Conservation (phyloP, 2,329 filamentous ascomycete species). For the Hypoxylon sp. region DNA sequence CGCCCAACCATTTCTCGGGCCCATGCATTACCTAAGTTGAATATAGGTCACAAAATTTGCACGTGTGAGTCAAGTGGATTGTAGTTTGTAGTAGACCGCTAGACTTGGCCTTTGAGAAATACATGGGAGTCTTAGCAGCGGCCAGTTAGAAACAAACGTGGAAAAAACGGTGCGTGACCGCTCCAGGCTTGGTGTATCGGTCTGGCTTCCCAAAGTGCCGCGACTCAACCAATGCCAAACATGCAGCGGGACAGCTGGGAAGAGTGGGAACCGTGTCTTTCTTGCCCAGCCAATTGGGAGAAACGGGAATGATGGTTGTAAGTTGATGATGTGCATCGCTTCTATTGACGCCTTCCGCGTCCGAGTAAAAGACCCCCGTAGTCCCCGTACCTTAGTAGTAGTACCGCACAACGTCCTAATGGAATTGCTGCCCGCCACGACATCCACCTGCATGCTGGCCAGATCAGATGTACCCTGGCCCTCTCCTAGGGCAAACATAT, state of each 20-base stretch:
- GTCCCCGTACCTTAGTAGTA: slow-evolving; percentile 2
- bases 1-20: slow-evolving; percentile 9
- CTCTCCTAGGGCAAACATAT: slow-evolving; percentile 39
- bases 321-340: slow-evolving; percentile 48
- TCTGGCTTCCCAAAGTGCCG: slow-evolving; percentile 38
- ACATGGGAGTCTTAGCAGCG: slow-evolving; percentile 13
- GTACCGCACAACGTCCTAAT: slow-evolving; percentile 34
- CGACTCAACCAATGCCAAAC: slow-evolving; percentile 39
- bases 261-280: slow-evolving; percentile 35
- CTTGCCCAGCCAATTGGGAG: slow-evolving; percentile 44
- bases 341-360: slow-evolving; percentile 42
- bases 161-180: slow-evolving; percentile 39
- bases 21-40: slow-evolving; percentile 1
- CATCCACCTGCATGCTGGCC: slow-evolving; percentile 42
- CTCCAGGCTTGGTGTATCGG: slow-evolving; percentile 36
- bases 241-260: slow-evolving; percentile 35
- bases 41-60: not conserved
- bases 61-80: slow-evolving; percentile 15
- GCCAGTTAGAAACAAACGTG: slow-evolving; percentile 18
- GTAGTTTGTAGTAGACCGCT: slow-evolving; percentile 34
- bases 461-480: slow-evolving; percentile 45
- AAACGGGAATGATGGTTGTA: slow-evolving; percentile 46
- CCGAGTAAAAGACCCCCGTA: slow-evolving; percentile 19
- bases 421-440: slow-evolving; percentile 44
- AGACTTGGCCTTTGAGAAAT: slow-evolving; percentile 23